A percentile compares a stretch with the other conserved stretches of the same genome.
Conservation (phyloP, 768 basidiomycete species). For the Suillus brevipes region DNA sequence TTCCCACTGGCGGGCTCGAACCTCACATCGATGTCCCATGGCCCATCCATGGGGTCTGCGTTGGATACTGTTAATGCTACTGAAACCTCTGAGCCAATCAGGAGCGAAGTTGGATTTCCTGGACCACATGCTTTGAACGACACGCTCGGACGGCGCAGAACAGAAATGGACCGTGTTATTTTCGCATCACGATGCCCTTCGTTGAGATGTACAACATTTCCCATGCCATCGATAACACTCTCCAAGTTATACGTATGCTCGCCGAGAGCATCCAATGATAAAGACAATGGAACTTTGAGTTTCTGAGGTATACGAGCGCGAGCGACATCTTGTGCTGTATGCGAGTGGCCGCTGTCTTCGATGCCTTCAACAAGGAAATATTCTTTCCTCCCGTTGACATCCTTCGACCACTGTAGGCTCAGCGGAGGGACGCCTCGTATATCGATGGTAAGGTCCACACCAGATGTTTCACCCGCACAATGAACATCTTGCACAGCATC, state of each 20-base stretch:
- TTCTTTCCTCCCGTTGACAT: slow-evolving; percentile 65
- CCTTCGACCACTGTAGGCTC: slow-evolving; percentile 74
- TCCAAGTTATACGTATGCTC: slow-evolving; percentile 75
- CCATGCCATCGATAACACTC: slow-evolving; percentile 78
- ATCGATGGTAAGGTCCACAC: slow-evolving; percentile 58
- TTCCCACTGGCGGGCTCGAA: slow-evolving; percentile 54
- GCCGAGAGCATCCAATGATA: slow-evolving; percentile 63
- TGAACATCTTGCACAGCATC: slow-evolving; percentile 49
- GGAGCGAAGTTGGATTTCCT: slow-evolving; percentile 66
- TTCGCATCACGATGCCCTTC: slow-evolving; percentile 42
- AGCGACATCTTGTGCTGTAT: slow-evolving; percentile 27
- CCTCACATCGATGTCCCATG: slow-evolving; percentile 64
- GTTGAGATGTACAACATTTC: slow-evolving; percentile 63
- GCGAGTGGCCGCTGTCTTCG: slow-evolving; percentile 51
- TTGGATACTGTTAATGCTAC: slow-evolving; percentile 55
- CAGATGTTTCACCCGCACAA: slow-evolving; percentile 68
- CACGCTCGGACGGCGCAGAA: slow-evolving; percentile 69
- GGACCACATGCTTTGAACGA: slow-evolving; percentile 75
- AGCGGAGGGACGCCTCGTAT: slow-evolving; percentile 76
- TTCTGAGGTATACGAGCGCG: slow-evolving; percentile 46
- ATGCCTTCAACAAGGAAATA: slow-evolving; percentile 83
- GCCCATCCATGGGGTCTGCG: slow-evolving; percentile 61
- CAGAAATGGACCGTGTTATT: slow-evolving; percentile 60
- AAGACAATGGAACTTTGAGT: slow-evolving; percentile 66
- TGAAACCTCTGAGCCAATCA: slow-evolving; percentile 66